Percentiles rank a stretch among this genome's conserved stretches.
These are phyloP conservation scores for Daphne laureola DNA, from an alignment of 441 rosid genomes.

Conservation along the genomic window DNA sequence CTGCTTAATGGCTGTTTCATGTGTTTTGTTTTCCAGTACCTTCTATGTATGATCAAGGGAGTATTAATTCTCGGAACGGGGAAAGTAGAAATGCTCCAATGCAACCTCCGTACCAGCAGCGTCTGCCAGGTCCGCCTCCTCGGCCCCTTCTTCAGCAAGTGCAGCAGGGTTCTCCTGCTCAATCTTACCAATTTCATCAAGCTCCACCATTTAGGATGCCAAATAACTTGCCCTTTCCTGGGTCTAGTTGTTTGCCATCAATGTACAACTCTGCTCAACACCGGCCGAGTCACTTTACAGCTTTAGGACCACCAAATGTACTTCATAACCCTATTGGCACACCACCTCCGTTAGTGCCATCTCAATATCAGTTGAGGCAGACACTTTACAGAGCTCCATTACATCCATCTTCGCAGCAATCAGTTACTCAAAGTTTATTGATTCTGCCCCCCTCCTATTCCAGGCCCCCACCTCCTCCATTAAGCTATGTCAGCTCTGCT, in stretches of 20 bases:
- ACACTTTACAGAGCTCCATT: constrained; percentile 22
- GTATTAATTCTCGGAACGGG: constrained; percentile 26
- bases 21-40: too few species aligned
- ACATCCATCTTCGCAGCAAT: constrained; percentile 22
- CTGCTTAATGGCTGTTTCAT: too few species aligned
- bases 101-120: constrained; percentile 28
- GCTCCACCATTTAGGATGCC: constrained; percentile 23
- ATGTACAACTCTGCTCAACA: constrained; percentile 25
- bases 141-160: constrained; percentile 12
- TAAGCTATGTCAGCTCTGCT: constrained; percentile 19
- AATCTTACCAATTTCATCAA: constrained; percentile 22
- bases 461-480: constrained; percentile 7
- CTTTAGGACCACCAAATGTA: constrained; percentile 19
- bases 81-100: constrained; percentile 30
- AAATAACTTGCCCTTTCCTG: constrained; percentile 15
- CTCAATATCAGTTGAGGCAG: constrained; percentile 27
- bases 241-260: constrained; percentile 21
- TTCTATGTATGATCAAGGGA: constrained; percentile 38
- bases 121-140: constrained; percentile 19
- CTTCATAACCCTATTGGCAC: constrained; percentile 17
- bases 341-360: constrained; percentile 28
- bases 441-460: constrained; percentile 19
- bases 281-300: constrained; percentile 19
- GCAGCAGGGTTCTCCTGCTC: constrained; percentile 29
- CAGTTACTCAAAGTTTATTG: constrained; percentile 19